A percentile compares a stretch with the other conserved stretches of the same genome.
Conservation (phyloP, 2,329 filamentous ascomycete species). For the Endothia cerciana region DNA sequence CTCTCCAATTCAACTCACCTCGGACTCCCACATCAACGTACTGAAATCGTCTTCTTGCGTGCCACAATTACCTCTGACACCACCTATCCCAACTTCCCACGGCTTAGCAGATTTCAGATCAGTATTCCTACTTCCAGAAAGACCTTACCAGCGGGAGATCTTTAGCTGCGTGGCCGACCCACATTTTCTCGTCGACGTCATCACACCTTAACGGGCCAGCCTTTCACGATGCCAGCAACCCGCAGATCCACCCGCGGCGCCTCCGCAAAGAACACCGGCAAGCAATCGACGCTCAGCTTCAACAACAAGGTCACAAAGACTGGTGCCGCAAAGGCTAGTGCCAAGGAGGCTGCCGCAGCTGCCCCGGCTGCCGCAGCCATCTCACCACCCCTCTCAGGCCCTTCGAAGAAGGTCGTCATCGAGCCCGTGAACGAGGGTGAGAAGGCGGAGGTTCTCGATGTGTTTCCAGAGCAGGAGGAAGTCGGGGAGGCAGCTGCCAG, state of each 20-base stretch:
- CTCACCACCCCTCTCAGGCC: conserved; percentile 19
- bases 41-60: background rate
- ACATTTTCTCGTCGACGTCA: conserved; percentile 28
- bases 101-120: background rate
- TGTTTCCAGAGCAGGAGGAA: conserved; percentile 5
- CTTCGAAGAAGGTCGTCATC: conserved; percentile 34
- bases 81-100: background rate
- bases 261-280: conserved; percentile 43
- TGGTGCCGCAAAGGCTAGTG: conserved; percentile 49
- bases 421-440: conserved; percentile 31
- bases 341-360: conserved; percentile 39
- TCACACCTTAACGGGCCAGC: conserved; percentile 20
- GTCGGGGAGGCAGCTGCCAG: conserved; percentile 33
- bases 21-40: background rate
- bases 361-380: conserved; percentile 33
- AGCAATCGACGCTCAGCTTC: conserved; percentile 63
- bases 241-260: conserved; percentile 50
- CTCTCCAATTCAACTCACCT: background rate
- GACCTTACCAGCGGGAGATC: background rate
- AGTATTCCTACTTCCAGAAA: background rate
- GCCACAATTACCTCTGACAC: background rate
- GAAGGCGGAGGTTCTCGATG: conserved; percentile 33
- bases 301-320: conserved; percentile 60
- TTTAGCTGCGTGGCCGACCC: background rate
- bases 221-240: conserved; percentile 51